Evolutionary conservation across 1,284 basidiomycete species (phyloP).

Genomic region (Takashimella tepidaria): DNA sequence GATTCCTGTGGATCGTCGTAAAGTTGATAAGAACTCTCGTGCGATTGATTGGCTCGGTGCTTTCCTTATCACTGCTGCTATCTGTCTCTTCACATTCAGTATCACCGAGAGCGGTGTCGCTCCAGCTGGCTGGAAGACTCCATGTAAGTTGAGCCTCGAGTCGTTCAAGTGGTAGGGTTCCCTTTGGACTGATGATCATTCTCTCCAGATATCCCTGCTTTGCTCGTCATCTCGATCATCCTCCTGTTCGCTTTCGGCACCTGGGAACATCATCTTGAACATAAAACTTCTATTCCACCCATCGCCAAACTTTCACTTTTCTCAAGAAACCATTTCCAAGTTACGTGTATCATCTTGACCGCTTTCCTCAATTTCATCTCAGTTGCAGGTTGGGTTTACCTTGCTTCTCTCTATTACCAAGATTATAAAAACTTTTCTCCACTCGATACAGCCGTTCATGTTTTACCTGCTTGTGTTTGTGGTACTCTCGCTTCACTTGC

Average conservation of each 20-base stretch:
- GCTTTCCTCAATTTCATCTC: slow-evolving; percentile 26
- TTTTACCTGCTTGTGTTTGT: slow-evolving; percentile 23
- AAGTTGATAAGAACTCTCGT: slow-evolving; percentile 4
- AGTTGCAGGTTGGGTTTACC: slow-evolving; percentile 24
- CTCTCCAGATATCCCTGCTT: slow-evolving; percentile 25
- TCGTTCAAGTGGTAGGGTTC: too few relatives aligned
- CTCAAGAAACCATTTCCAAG: slow-evolving; percentile 16
- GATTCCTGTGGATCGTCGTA: slow-evolving; percentile 23
- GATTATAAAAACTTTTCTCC: slow-evolving; percentile 17
- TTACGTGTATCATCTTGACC: slow-evolving; percentile 22
- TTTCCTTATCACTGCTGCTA: slow-evolving; percentile 26
- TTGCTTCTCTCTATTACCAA: slow-evolving; percentile 26
- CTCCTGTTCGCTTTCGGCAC: slow-evolving; percentile 32
- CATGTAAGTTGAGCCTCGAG: slow-evolving; percentile 14
- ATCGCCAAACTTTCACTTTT: slow-evolving; percentile 31
- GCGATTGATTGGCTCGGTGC: slow-evolving; percentile 36
- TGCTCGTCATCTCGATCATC: slow-evolving; percentile 29
- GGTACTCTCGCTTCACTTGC: slow-evolving; percentile 25
- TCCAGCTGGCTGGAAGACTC: slow-evolving; percentile 23
- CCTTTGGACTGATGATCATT: not conserved
- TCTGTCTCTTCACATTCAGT: slow-evolving; percentile 30
- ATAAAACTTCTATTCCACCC: slow-evolving; percentile 19
- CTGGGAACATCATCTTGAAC: slow-evolving; percentile 30
- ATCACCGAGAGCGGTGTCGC: slow-evolving; percentile 26
- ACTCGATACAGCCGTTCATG: slow-evolving; percentile 20